A percentile compares a stretch with the other conserved stretches of the same genome.
phyloP scores from a whole-genome alignment of 345 rosid species.

The Pugionium cornutum region DNA sequence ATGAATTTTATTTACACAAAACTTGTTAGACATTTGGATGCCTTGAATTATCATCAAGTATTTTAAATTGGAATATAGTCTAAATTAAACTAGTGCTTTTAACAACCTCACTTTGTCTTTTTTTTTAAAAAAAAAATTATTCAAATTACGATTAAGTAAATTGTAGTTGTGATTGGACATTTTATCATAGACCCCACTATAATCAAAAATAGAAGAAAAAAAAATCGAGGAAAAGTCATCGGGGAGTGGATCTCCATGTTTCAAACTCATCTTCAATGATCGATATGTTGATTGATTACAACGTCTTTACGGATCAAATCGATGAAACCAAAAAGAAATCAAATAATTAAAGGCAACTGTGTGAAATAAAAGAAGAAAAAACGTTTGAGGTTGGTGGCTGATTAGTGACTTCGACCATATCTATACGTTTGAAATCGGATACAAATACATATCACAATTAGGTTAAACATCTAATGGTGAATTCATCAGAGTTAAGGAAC shows the following conservation, averaged over 20 bases:
- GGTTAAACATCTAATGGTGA: too few species aligned
- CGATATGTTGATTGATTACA: slow-evolving; percentile 20
- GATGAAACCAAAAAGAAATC: background rate
- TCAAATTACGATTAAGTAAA: background rate
- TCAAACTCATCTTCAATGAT: slow-evolving; percentile 10
- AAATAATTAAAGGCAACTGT: background rate
- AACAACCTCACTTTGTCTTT: background rate
- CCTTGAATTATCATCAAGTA: background rate
- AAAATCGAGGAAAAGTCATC: background rate
- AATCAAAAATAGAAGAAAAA: slow-evolving; percentile 1
- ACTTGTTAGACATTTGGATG: too few species aligned
- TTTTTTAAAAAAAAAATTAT: too few species aligned
- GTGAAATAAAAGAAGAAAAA: background rate
- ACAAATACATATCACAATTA: too few species aligned
- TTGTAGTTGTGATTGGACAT: slow-evolving; percentile 8
- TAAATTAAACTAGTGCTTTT: background rate
- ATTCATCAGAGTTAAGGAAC: too few species aligned
- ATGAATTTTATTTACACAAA: background rate
- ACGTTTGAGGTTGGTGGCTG: background rate
- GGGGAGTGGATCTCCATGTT: slow-evolving; percentile 27
- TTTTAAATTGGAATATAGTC: background rate
- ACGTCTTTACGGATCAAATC: slow-evolving; percentile 17
- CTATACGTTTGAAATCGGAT: too few species aligned
- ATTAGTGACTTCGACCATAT: background rate
- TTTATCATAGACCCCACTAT: background rate